Base-by-base conservation (phyloP, 768 basidiomycete species). In the Rhodotorula paludigena region DNA sequence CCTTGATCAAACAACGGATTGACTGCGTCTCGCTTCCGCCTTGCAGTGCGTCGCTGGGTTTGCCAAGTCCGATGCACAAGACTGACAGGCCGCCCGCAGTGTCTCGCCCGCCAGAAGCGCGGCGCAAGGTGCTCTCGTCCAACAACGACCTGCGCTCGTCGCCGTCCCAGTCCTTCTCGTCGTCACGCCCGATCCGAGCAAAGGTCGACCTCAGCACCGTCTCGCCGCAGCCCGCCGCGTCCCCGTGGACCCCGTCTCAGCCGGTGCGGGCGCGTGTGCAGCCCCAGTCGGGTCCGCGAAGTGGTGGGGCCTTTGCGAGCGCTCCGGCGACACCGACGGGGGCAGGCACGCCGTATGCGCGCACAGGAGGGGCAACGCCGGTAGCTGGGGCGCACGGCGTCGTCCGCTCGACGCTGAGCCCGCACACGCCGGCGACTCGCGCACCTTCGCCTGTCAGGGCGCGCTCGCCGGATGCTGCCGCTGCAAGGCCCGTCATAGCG, bases 51-150 rank as follows among this genome's bases (percentile, higher is more conserved):
- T n/a, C n/a, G n/a, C n/a, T n/a, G n/a, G n/a, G n/a, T n/a, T 3
- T 48, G n/a, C 11, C n/a, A 25, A 48, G 42, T 15, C 14, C 47
- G 9, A 11, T 5, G 3, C 23, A 8, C 23, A 11, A 7, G 23
- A 20, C 25, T 3, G 25, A 3, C 5, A 25, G 12, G 23, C 44
- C 28, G 10, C 21, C 30, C 5, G 21, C 60, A 61, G 60, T 53
- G 51, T 39, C 45, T 0, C 58, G 58, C 47, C 60, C 60, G 8
- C 30, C 48, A 28, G 59, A 60, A 28, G 33, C 57, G 4, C 60
- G 39, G 30, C 60, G 60, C 14, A 32, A 32, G 39, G 60, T 61
- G 14, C 60, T 61, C 60, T 38, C 51, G 11, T 41, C 60, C 8
- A 33, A 20, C 28, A 30, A n/a, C 30, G 38, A 28, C 39, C 42